A percentile compares a stretch with the other conserved stretches of the same genome.
Conservation (phyloP, 179 eudicot species). For the Beta lomatogona region DNA sequence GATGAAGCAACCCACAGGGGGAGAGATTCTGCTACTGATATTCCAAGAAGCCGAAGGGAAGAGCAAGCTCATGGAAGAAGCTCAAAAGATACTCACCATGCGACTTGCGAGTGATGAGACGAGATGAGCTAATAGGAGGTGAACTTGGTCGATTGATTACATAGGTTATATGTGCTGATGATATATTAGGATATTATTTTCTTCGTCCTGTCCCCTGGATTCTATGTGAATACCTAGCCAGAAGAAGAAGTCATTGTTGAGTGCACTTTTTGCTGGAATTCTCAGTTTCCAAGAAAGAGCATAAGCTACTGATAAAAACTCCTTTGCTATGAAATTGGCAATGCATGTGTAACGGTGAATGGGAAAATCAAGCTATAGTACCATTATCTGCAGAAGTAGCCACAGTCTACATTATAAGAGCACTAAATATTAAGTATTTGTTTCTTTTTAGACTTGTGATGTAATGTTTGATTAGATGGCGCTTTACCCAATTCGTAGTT, state of each 20-base stretch:
- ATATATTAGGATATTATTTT: not conserved
- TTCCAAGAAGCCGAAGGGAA: constrained; percentile 20
- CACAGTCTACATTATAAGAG: too few relatives aligned
- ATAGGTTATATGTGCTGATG: not conserved
- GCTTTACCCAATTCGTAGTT: too few relatives aligned
- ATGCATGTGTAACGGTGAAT: too few relatives aligned
- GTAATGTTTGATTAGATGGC: too few relatives aligned
- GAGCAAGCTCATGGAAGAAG: constrained; percentile 40
- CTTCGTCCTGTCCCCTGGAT: not conserved
- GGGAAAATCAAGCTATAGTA: too few relatives aligned
- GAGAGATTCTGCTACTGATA: constrained; percentile 19
- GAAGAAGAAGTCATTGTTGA: not conserved
- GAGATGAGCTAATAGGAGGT: constrained; percentile 24
- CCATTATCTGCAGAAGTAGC: too few relatives aligned
- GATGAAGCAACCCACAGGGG: constrained; percentile 3
- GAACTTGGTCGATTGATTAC: not conserved
- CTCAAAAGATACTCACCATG: constrained; percentile 15
- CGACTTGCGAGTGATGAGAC: constrained; percentile 21
- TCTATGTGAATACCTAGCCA: not conserved
- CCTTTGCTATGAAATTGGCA: too few relatives aligned
- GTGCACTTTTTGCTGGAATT: too few relatives aligned
- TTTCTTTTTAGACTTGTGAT: too few relatives aligned
- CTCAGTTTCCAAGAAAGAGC: too few relatives aligned
- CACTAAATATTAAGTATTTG: too few relatives aligned
- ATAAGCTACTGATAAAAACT: too few relatives aligned